Conservation (phyloP, 129 eudicot genomes). For the Pseudognaphalium luteoalbum region DNA sequence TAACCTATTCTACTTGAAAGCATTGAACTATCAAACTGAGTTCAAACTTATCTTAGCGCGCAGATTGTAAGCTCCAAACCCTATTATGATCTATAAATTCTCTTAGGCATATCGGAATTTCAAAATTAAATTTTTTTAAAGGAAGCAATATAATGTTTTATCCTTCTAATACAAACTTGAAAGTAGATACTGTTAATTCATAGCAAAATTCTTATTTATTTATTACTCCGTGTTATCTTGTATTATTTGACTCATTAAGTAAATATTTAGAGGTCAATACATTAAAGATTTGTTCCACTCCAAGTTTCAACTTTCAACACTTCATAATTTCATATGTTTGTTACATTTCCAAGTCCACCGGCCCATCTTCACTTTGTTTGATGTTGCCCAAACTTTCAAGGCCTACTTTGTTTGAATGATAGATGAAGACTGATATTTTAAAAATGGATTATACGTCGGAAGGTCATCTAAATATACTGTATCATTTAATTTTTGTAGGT, state of each 20-base stretch:
- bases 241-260: background rate
- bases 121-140: no score
- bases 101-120: no score
- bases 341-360: no score
- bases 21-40: background rate
- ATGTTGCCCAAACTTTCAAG: background rate
- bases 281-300: background rate
- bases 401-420: background rate
- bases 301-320: background rate
- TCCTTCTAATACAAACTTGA: background rate
- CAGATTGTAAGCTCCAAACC: no score
- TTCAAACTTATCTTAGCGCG: background rate
- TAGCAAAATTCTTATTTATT: background rate
- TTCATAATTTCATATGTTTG: no score
- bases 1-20: background rate
- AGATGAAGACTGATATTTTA: background rate
- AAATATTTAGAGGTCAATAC: background rate
- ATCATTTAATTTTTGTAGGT: no score
- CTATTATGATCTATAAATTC: no score
- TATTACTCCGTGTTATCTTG: background rate
- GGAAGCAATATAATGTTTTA: background rate
- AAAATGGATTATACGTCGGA: no score
- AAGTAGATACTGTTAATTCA: no score
- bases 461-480: no score
- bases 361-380: background rate